phyloP scores from a whole-genome alignment of 1,139 yeast genomes.

The Meyerozyma smithsonii region DNA sequence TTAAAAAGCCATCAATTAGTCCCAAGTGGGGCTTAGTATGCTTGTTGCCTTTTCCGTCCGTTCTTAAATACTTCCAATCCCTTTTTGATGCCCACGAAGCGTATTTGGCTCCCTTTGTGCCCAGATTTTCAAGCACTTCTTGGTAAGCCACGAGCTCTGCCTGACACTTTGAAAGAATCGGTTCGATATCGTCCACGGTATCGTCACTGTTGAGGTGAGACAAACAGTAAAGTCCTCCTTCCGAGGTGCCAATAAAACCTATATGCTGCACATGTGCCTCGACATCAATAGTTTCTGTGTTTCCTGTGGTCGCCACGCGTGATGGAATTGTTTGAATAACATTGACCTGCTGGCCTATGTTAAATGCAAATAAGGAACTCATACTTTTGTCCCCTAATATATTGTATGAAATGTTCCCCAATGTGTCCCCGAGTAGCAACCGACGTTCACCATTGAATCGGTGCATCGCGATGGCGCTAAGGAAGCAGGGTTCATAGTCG shows the following conservation, averaged over 20 bases:
- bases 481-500: conserved; percentile 12
- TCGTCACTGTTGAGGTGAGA: not conserved
- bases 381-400: conserved; percentile 4
- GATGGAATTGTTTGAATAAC: conserved; percentile 9
- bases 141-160: not conserved
- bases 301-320: not conserved
- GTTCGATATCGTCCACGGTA: not conserved
- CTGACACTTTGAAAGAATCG: not conserved
- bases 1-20: not conserved
- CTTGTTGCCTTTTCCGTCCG: not conserved
- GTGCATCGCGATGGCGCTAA: conserved; percentile 12
- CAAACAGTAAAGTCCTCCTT: not conserved
- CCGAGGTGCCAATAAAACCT: not conserved
- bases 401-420: conserved; percentile 24
- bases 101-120: not conserved
- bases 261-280: not conserved
- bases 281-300: not conserved
- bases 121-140: not conserved
- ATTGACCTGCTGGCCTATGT: conserved; percentile 32
- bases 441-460: conserved; percentile 2
- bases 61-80: not conserved
- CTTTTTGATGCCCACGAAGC: not conserved
- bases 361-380: conserved; percentile 16
- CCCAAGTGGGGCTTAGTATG: not conserved
- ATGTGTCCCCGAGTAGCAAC: conserved; percentile 24